Evolutionary conservation across 2,329 filamentous ascomycete genomes (phyloP), one percentile per base, ranked within the genome.

Genomic region (Cryoendolithus antarcticus): DNA sequence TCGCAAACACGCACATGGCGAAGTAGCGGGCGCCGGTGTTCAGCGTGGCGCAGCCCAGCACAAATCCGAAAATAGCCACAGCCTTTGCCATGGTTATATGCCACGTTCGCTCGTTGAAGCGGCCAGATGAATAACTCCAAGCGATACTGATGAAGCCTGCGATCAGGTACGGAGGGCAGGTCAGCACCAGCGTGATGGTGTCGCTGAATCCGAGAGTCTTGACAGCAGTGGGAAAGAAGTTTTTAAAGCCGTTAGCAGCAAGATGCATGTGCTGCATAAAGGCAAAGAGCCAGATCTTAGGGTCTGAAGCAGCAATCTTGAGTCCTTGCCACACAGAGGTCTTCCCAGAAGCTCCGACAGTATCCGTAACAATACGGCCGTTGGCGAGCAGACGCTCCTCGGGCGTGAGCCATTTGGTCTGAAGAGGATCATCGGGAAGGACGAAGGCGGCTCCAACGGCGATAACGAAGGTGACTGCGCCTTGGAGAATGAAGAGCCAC

Each of bases 401-500:
- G 9, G 45, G 46, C 8, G 34, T 45, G 5, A 53, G 41, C 51
- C 51, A 53, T 12, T 40, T 45, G 2, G 49, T 51, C 27, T 47
- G 45, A 19, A 40, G 39, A 1, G 80, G 80, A 44, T 80, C 80
- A 53, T 83, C 74, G 1, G 80, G 79, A 10, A 85, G 62, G 29
- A 83, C 58, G 46, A 73, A 74, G 52, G 69, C 69, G 2, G 74
- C 67, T 1, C 55, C 48, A 5, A 74, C 53, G 7, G 79, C 77
- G 21, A 84, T 65, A 6, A 62, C 63, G 27, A 84, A 62, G 1
- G 79, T 83, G 39, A 79, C 65, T 7, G 67, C 65, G 28, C 80
- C 80, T 55, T 85, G 79, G 31, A 84, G 75, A 37, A 83, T 75
- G 60, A 82, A 82, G 0, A 81, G 60, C 45, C 43, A 51, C 40